Evolutionary conservation across 2,329 filamentous ascomycete species (phyloP).

Genomic region (Dryadomyces quercus-mongolicae): DNA sequence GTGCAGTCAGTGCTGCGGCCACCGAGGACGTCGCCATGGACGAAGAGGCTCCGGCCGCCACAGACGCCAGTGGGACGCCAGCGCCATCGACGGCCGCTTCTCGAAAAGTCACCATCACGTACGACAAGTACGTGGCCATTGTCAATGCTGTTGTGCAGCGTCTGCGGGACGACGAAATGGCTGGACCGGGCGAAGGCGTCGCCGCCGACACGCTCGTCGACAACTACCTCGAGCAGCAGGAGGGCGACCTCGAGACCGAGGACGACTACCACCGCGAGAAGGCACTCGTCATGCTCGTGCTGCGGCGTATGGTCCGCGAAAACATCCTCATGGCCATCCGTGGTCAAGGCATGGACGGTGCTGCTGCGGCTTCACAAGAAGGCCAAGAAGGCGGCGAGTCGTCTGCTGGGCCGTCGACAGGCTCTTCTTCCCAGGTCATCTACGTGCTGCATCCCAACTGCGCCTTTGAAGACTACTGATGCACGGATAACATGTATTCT

Average conservation of each 20-base stretch:
- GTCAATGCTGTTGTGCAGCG: constrained; percentile 74
- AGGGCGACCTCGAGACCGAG: constrained; percentile 67
- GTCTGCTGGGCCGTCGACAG: background rate
- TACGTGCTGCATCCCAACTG: constrained; percentile 95
- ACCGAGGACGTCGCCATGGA: background rate
- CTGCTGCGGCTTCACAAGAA: constrained; percentile 22
- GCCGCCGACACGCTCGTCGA: constrained; percentile 69
- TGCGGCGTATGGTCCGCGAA: constrained; percentile 95
- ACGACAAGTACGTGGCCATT: constrained; percentile 88
- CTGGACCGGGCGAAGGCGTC: constrained; percentile 64
- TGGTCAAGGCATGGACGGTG: constrained; percentile 41
- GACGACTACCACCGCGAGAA: constrained; percentile 71
- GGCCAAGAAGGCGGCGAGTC: constrained; percentile 20
- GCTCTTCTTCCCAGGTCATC: constrained; percentile 40
- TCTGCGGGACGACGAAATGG: constrained; percentile 70
- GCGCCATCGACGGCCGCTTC: constrained; percentile 24
- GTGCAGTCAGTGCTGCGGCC: too few relatives aligned
- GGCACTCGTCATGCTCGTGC: constrained; percentile 65
- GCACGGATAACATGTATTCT: too few relatives aligned
- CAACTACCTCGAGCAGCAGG: constrained; percentile 89
- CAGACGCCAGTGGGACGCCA: constrained; percentile 31
- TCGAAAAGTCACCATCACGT: constrained; percentile 69
- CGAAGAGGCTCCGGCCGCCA: constrained; percentile 19
- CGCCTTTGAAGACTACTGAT: constrained; percentile 54
- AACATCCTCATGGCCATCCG: constrained; percentile 78